Base-by-base conservation (phyloP, 192 early-diverging fungal genomes). In the Coemansia sp. region DNA sequence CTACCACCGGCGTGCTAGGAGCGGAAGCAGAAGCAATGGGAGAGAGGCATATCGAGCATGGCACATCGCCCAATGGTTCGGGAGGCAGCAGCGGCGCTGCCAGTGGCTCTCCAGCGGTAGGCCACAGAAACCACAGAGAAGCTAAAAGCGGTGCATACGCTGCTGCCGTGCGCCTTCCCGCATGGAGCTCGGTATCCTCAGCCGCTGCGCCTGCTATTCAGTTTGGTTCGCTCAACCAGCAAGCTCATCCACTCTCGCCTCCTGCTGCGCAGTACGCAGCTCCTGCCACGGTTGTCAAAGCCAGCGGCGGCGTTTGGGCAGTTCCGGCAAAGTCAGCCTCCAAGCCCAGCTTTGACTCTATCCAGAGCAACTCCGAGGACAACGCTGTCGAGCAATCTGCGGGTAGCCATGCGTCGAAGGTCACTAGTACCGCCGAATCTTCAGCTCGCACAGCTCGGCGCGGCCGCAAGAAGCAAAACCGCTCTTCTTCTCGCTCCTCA, bases 191-290 rank as follows among this genome's bases (percentile, higher is more conserved):
- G 9, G 76, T 73, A 18, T 65, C 73, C 11, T 34, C 31, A 9
- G 64, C 67, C 27, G 36, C 65, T 16, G 47, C 69, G 10, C 67
- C 84, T 15, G 67, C 76, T 29, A 83, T 86, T 36, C 85, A 82
- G 75, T 82, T 86, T 75, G 85, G 85, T 24, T 80, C 85, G 31
- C 66, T 82, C 36, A 74, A 73, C 75, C 74, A 80, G 66, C 71
- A 79, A 42, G 36, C 69, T 8, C 66, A 74, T 38, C 40, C 80
- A 1, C 63, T 67, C 7, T 70, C 80, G 24, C 85, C 85, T 22
- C 72, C 74, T 7, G 62, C 70, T 6, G 69, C 6, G 33, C 47
- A 67, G 44, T 44, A 47, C 12, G 65, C 73, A 36, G 66, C 20
- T 3, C 20, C 42, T 9, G 36, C 54, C n/a, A 65, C 31, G 5